These are phyloP conservation scores for Jaenimonas drosophilae DNA, from an alignment of 208 protist species.

Conservation along the genomic window DNA sequence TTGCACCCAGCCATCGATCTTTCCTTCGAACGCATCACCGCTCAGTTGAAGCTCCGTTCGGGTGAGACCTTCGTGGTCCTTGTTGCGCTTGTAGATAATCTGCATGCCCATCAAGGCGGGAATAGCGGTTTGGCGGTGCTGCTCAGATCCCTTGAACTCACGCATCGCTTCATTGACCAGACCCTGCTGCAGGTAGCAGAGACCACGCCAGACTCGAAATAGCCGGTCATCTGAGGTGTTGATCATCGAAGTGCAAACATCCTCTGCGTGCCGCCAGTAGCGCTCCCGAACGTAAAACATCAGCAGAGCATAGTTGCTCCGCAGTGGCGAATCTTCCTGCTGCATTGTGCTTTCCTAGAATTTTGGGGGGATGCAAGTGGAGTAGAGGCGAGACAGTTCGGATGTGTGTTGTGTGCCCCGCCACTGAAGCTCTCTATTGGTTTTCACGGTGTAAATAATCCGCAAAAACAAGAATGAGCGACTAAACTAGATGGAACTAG, in stretches of 20 bases:
- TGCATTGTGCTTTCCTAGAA: no score
- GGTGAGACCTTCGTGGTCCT: slow-evolving; percentile 46
- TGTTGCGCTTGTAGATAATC: slow-evolving; percentile 64
- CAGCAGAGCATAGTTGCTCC: slow-evolving; percentile 65
- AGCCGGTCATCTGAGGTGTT: slow-evolving; percentile 65
- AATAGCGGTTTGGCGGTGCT: slow-evolving; percentile 38
- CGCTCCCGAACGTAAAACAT: slow-evolving; percentile 75
- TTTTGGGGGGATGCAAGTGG: no score
- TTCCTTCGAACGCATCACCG: slow-evolving; percentile 18
- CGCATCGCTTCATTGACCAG: slow-evolving; percentile 68
- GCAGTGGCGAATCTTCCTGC: no score
- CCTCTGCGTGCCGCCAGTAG: slow-evolving; percentile 79
- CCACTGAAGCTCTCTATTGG: background rate
- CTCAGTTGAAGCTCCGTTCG: slow-evolving; percentile 40
- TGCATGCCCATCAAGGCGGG: slow-evolving; percentile 68
- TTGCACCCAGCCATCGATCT: slow-evolving; percentile 42
- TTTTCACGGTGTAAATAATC: background rate
- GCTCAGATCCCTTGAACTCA: slow-evolving; percentile 73
- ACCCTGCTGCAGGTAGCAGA: slow-evolving; percentile 70
- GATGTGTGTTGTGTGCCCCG: no score
- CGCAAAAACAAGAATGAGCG: background rate
- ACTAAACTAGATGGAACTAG: background rate
- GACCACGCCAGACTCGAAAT: slow-evolving; percentile 76
- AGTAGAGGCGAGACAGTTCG: no score
- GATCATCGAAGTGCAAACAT: slow-evolving; percentile 53